Base-by-base conservation (phyloP, 306 rosid species). In the Medicago arabica region DNA sequence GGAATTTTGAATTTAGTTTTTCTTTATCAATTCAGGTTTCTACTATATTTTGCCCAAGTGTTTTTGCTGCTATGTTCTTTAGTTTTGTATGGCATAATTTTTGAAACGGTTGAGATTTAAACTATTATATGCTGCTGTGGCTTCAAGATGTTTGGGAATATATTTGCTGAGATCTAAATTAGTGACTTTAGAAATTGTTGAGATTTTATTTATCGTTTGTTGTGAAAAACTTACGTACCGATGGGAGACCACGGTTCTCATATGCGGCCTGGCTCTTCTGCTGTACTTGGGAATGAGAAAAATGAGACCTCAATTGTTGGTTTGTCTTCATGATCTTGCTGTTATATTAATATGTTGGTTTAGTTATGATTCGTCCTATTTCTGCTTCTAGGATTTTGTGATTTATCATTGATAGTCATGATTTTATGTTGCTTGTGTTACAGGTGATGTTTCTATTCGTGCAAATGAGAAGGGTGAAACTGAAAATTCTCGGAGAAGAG, bases 401-500 rank as follows among this genome's bases (percentile, higher is more conserved):
- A 59, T 79, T 44, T 13, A 67, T 69, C 62, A 39, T 72, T 17
- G 69, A 39, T 31, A 14, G 55, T 63, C 60, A 9, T 65, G 11
- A 51, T 36, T 75, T 28, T 19, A n/a, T 75, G 55, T 72, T 80
- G 83, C 69, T 61, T 12, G 39, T 81, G 51, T 74, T 71, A 67
- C 89, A 94, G 98, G 76, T 59, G 91, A 88, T 81, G 76, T 84
- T 79, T 71, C 87, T 41, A 77, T 34, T 55, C 82, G 80, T 87
- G 74, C 81, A 78, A 84, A 59, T 80, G 66, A 46, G 51, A 87
- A 80, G 75, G 83, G 80, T 74, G 85, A 77, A 75, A 65, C 76
- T 8, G 83, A 69, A 61, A 75, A 80, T 80, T 86, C 92, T 54
- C 88, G 88, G 93, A 86, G 89, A 80, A 90, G 89, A 80, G 97